A percentile compares a stretch with the other conserved stretches of the same genome.
phyloP scores from a whole-genome alignment of 179 eudicot species.

The Monotropa hypopitys region DNA sequence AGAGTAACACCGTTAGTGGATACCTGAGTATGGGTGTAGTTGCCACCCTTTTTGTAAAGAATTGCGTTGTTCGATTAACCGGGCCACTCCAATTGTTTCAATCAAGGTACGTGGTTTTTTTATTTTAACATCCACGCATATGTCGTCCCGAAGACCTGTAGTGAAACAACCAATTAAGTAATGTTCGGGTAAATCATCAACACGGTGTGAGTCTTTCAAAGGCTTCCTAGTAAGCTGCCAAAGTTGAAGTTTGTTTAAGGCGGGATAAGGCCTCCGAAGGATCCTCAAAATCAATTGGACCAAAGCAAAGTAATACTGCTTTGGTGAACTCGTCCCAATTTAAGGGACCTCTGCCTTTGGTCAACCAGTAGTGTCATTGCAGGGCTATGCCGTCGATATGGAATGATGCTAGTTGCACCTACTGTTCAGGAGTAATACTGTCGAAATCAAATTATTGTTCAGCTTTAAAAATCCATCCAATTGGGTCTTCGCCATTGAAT shows the following conservation, averaged over 20 bases:
- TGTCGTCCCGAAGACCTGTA: too few relatives aligned
- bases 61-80: too few relatives aligned
- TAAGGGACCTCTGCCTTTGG: neutral
- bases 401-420: neutral
- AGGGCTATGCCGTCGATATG: neutral
- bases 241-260: neutral
- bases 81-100: too few relatives aligned
- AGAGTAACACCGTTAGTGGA: too few relatives aligned
- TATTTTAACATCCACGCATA: too few relatives aligned
- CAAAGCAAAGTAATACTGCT: neutral
- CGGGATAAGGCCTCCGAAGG: neutral
- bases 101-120: too few relatives aligned
- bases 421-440: neutral
- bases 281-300: neutral
- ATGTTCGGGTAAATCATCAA: too few relatives aligned
- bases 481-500: neutral
- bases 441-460: conserved; percentile 3
- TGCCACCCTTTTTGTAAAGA: too few relatives aligned
- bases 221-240: neutral
- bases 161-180: too few relatives aligned
- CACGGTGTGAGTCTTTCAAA: neutral
- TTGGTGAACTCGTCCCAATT: neutral
- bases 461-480: neutral
- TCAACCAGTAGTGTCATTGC: neutral
- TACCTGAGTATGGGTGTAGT: too few relatives aligned